Base-by-base conservation (phyloP, 305 asterid species). In the Rubia occidens region DNA sequence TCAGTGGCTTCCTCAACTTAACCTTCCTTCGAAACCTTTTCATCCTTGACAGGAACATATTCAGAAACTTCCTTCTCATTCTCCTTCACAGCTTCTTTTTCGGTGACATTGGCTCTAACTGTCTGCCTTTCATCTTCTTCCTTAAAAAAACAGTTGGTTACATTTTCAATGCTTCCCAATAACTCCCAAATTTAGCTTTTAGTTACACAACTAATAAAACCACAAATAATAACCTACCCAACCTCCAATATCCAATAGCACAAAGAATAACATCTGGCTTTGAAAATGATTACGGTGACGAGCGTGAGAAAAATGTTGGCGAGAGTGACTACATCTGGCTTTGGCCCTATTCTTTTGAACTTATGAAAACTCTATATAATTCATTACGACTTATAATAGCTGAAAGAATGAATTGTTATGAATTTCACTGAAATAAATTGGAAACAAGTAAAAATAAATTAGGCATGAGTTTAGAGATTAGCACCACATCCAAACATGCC, bases 71-170 rank as follows among this genome's bases (percentile, higher is more conserved):
- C 68, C 26, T 29, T 56, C 72, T 69, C 68, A 11, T 51, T 54
- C 55, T 60, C 71, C 45, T 75, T n/a, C 6, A 43, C 37, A 60
- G 35, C 74, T 58, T 56, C 71, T n/a, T 66, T 68, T 45, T 20
- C 67, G 11, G 64, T 7, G 29, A 11, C 62, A 24, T 66, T 44
- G 24, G 68, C 66, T 70, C 73, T 81, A 71, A 67, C 39, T 26
- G 61, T 15, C 35, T 66, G 58, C 35, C 53, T 68, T 74, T 76
- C 81, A 73, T 47, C 69, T 37, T 54, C 69, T 29, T 45, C 32
- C 58, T 66, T 32, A n/a, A n/a, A n/a, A n/a, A n/a, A n/a, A n/a
- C n/a, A n/a, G n/a, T n/a, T n/a, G n/a, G n/a, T n/a, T n/a, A n/a
- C n/a, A n/a, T n/a, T n/a, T n/a, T n/a, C n/a, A n/a, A n/a, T n/a